These are phyloP conservation scores for Flaveria linearis DNA, from an alignment of 129 eudicot genomes.

Conservation along the genomic window DNA sequence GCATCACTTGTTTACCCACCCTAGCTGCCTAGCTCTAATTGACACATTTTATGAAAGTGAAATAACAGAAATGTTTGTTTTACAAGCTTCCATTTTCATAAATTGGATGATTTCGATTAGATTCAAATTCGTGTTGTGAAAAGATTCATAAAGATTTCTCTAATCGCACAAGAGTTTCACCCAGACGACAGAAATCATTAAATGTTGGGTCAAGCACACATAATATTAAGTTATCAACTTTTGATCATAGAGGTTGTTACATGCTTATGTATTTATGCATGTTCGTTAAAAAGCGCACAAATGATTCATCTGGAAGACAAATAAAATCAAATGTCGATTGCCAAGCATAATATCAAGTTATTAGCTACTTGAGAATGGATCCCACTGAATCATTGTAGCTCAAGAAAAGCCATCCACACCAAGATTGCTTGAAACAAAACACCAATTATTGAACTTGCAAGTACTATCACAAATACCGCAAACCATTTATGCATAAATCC, in stretches of 20 bases:
- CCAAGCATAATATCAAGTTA: not conserved
- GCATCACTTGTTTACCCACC: not conserved
- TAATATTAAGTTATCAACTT: too few relatives aligned
- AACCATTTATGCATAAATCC: conserved; percentile 14
- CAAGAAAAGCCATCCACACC: not conserved
- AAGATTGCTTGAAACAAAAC: not conserved
- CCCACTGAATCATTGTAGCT: not conserved
- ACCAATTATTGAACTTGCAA: conserved; percentile 7
- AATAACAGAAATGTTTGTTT: too few relatives aligned
- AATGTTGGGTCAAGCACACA: too few relatives aligned
- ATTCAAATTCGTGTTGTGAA: not conserved
- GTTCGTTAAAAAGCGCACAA: not conserved
- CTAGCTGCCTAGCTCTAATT: not conserved
- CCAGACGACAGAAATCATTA: too few relatives aligned
- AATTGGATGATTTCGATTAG: not conserved
- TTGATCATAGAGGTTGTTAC: too few relatives aligned
- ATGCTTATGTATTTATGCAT: too few relatives aligned
- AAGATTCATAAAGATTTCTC: not conserved
- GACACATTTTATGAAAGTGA: not conserved
- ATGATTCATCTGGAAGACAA: not conserved
- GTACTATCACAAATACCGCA: conserved; percentile 6
- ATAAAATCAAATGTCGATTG: not conserved
- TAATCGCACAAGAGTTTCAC: not conserved
- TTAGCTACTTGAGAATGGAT: not conserved
- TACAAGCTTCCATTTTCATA: not conserved